Evolutionary conservation across 2,329 filamentous ascomycete species (phyloP).

Genomic region (Trichoderma lentiforme): DNA sequence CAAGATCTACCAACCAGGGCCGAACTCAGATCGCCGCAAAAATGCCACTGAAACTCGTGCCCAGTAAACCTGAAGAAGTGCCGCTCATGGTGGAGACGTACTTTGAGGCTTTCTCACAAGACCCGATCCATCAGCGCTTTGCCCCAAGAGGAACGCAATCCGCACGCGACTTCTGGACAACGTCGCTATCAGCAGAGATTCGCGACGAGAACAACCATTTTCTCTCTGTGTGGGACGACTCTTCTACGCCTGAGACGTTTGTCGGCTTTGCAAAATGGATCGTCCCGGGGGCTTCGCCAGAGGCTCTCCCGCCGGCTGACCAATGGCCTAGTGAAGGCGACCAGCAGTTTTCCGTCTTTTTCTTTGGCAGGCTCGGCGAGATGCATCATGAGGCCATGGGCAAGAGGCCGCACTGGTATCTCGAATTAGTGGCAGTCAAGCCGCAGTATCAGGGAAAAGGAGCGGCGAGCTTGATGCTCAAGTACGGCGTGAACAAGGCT

Average conservation of each 20-base stretch:
- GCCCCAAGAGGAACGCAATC: conserved; percentile 4
- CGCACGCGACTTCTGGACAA: conserved; percentile 4
- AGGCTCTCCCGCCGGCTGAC: background rate
- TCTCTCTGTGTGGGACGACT: conserved; percentile 3
- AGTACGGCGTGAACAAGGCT: background rate
- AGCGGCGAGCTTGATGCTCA: conserved; percentile 11
- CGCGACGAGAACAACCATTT: background rate
- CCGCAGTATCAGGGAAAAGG: conserved; percentile 3
- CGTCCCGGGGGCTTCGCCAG: background rate
- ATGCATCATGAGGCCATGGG: conserved; percentile 13
- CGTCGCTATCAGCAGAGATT: background rate
- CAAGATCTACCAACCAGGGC: background rate
- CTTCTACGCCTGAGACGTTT: background rate
- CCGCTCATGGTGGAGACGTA: conserved; percentile 13
- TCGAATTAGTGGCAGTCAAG: conserved; percentile 6
- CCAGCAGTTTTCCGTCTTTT: background rate
- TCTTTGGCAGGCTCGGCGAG: conserved; percentile 6
- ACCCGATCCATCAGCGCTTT: conserved; percentile 4
- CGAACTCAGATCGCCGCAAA: background rate
- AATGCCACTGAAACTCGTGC: background rate
- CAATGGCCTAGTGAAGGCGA: conserved; percentile 13
- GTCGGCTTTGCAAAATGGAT: conserved; percentile 13
- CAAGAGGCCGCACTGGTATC: conserved; percentile 11
- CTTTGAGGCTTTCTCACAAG: conserved; percentile 15
- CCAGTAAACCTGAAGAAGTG: background rate